A percentile compares a stretch with the other conserved stretches of the same genome.
phyloP scores from a whole-genome alignment of 495 filamentous ascomycete genomes.

The Penicillium odoratum region DNA sequence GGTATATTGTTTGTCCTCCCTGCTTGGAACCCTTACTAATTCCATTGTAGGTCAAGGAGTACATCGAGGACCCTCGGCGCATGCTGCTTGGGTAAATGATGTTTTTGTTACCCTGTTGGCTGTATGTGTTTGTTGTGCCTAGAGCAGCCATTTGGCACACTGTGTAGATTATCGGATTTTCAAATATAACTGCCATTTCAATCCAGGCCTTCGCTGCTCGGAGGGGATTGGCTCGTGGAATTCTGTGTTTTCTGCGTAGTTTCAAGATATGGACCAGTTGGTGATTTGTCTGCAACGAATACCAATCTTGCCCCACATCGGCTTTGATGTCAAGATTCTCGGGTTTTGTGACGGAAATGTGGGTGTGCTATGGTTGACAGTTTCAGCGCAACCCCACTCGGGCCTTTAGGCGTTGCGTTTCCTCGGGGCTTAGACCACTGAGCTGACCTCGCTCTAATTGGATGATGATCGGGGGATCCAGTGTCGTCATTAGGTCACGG shows the following conservation, averaged over 20 bases:
- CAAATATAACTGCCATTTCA: constrained; percentile 25
- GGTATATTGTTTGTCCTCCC: constrained; percentile 37
- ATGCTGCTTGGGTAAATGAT: constrained; percentile 70
- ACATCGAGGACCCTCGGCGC: constrained; percentile 92
- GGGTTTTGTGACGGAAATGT: background rate
- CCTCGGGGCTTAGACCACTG: constrained; percentile 32
- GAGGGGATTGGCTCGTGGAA: background rate
- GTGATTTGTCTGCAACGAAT: background rate
- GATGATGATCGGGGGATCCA: constrained; percentile 42
- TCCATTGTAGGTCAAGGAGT: constrained; percentile 72
- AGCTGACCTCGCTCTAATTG: constrained; percentile 48
- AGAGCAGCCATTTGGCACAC: constrained; percentile 18
- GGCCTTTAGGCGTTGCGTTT: constrained; percentile 35
- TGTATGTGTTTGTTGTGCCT: constrained; percentile 16
- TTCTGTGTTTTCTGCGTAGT: background rate
- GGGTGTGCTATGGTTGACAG: background rate
- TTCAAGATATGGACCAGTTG: background rate
- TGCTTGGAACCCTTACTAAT: constrained; percentile 12
- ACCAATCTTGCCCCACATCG: background rate
- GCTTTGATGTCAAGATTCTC: background rate
- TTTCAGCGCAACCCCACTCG: constrained; percentile 30
- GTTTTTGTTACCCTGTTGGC: constrained; percentile 9
- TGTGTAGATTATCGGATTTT: constrained; percentile 40
- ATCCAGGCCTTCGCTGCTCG: background rate
- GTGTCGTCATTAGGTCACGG: constrained; percentile 32